These are phyloP conservation scores for Trichopus zeylanicus DNA, from an alignment of 116 monocot genomes.

Conservation along the genomic window DNA sequence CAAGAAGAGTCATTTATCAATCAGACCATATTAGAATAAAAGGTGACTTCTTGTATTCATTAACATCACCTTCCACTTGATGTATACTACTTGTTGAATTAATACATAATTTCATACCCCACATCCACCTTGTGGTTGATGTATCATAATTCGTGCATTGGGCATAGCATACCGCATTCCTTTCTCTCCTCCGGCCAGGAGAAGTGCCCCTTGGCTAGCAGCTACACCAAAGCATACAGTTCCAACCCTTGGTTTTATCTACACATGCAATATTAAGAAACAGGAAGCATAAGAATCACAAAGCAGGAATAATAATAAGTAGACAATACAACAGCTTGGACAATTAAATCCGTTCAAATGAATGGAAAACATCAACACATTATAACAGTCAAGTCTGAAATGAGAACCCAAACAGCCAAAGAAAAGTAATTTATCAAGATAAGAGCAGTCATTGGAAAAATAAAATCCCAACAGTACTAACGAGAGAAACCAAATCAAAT, in stretches of 20 bases:
- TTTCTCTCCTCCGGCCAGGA: constrained; percentile 96
- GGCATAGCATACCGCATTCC: constrained; percentile 99
- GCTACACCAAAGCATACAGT: constrained; percentile 88
- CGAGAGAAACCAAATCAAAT: too few species aligned
- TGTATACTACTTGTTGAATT: too few species aligned
- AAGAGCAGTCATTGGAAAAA: too few species aligned
- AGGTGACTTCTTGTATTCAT: not conserved
- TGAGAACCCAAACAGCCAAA: too few species aligned
- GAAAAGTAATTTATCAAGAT: too few species aligned
- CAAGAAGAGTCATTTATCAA: not conserved
- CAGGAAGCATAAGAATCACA: not conserved
- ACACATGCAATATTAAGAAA: constrained; percentile 1
- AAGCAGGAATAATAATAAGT: not conserved
- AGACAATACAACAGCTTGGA: too few species aligned
- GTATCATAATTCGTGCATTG: constrained; percentile 92
- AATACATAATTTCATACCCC: too few species aligned
- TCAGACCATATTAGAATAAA: too few species aligned
- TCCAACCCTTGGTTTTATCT: constrained; percentile 95
- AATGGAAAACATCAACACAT: too few species aligned
- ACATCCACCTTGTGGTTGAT: constrained; percentile 87
- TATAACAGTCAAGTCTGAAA: too few species aligned
- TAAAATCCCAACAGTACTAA: too few species aligned
- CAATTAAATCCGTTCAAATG: too few species aligned
- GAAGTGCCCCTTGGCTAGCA: constrained; percentile 88
- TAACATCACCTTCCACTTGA: not conserved